These are phyloP conservation scores for Yamagishiella unicocca DNA, from an alignment of 139 green algal species.

Conservation along the genomic window DNA sequence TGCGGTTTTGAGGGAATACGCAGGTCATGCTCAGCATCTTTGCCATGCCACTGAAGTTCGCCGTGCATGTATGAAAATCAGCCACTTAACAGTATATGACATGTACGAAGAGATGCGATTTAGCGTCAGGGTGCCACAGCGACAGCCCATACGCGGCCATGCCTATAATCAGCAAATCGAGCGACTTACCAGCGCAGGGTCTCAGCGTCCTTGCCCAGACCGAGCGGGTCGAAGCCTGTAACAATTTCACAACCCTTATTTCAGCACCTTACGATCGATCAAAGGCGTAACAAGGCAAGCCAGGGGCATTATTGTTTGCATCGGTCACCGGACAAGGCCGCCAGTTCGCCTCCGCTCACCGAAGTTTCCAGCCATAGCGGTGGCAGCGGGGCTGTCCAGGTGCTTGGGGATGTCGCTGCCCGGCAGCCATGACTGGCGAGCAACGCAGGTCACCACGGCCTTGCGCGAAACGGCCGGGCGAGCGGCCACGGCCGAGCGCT, in stretches of 20 bases:
- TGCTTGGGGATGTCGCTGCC: conserved; percentile 63
- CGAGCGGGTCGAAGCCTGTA: conserved; percentile 76
- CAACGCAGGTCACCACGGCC: conserved; percentile 28
- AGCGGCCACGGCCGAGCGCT: conserved; percentile 28
- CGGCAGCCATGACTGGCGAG: conserved; percentile 63
- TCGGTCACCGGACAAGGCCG: too few species aligned
- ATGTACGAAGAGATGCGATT: too few species aligned
- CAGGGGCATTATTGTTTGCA: too few species aligned
- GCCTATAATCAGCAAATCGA: not conserved
- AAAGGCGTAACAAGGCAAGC: too few species aligned
- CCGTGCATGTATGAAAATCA: too few species aligned
- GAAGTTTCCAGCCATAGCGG: conserved; percentile 48
- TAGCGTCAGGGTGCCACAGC: too few species aligned
- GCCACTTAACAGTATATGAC: too few species aligned
- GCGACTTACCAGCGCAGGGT: conserved; percentile 76
- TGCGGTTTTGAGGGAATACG: conserved; percentile 46
- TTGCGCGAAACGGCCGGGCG: conserved; percentile 27
- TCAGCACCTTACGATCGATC: too few species aligned
- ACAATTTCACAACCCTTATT: too few species aligned
- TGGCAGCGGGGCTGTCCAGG: conserved; percentile 57
- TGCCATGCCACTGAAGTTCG: too few species aligned
- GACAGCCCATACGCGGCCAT: too few species aligned
- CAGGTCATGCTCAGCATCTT: too few species aligned
- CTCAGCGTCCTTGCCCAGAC: conserved; percentile 83
- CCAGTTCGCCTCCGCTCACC: conserved; percentile 10